Conservation (phyloP, 192 early-diverging fungal species). For the Entomortierella beljakovae region DNA sequence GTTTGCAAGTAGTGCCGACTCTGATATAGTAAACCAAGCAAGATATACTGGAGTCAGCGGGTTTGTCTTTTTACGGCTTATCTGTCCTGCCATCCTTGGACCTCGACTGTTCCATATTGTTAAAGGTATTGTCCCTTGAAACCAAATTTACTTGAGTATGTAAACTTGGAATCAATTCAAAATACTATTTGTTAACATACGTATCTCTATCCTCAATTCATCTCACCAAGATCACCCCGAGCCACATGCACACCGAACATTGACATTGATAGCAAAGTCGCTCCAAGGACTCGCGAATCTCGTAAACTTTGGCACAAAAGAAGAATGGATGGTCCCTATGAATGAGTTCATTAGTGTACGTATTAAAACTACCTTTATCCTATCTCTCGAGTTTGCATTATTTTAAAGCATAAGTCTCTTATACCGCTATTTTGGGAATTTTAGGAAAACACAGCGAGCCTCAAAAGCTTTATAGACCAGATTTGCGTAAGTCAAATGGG, state of each 20-base stretch:
- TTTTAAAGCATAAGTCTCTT: neutral
- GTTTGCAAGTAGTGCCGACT: slow-evolving; percentile 50
- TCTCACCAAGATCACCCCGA: slow-evolving; percentile 62
- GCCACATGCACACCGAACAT: slow-evolving; percentile 64
- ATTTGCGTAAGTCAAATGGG: slow-evolving; percentile 58
- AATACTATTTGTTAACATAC: too few species aligned
- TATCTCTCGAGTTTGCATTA: neutral
- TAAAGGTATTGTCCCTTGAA: slow-evolving; percentile 32
- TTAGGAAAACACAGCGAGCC: slow-evolving; percentile 64
- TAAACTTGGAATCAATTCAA: too few species aligned
- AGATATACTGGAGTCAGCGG: slow-evolving; percentile 60
- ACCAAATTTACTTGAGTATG: neutral
- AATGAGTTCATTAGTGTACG: slow-evolving; percentile 68
- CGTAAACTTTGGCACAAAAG: slow-evolving; percentile 70
- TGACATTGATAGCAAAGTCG: slow-evolving; percentile 80
- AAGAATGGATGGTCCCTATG: slow-evolving; percentile 76
- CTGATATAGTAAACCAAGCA: slow-evolving; percentile 28
- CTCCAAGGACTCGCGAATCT: slow-evolving; percentile 78
- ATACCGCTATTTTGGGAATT: slow-evolving; percentile 2
- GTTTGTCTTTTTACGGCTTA: slow-evolving; percentile 76
- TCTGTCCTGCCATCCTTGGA: slow-evolving; percentile 79
- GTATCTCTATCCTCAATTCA: neutral
- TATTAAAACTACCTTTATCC: neutral
- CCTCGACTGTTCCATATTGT: slow-evolving; percentile 80
- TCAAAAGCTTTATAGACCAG: slow-evolving; percentile 73